Conservation (phyloP, 768 basidiomycete genomes). For the Suillus paluster region DNA sequence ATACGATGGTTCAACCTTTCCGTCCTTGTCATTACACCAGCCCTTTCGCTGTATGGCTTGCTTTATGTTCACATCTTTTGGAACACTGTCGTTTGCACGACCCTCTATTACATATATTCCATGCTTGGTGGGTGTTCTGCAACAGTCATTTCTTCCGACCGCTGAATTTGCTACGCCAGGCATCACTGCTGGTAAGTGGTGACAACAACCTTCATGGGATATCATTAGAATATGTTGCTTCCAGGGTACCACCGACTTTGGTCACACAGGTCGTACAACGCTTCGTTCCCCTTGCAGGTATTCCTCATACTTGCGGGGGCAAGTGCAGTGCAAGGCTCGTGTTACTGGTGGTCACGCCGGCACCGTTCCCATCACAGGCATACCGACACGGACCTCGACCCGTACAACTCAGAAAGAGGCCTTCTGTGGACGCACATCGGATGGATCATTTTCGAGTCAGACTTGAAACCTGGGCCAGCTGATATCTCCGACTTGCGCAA, state of each 20-base stretch:
- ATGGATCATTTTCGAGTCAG: conserved; percentile 84
- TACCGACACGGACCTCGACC: conserved; percentile 87
- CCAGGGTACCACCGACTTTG: conserved; percentile 83
- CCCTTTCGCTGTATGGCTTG: conserved; percentile 71
- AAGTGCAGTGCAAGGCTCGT: conserved; percentile 86
- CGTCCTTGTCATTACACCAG: conserved; percentile 72
- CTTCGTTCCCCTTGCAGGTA: conserved; percentile 67
- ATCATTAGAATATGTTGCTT: conserved; percentile 9
- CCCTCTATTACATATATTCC: conserved; percentile 85
- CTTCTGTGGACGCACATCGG: conserved; percentile 81
- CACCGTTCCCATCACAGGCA: conserved; percentile 86
- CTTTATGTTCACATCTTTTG: conserved; percentile 47
- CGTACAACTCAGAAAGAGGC: conserved; percentile 80
- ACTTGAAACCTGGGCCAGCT: conserved; percentile 68
- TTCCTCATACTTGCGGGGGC: conserved; percentile 75
- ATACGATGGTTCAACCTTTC: conserved; percentile 80
- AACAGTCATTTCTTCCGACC: conserved; percentile 15
- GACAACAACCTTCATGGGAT: neutral
- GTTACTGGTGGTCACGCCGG: conserved; percentile 85
- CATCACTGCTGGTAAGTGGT: conserved; percentile 50
- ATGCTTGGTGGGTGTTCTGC: conserved; percentile 65
- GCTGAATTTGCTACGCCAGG: conserved; percentile 34
- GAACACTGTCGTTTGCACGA: conserved; percentile 63
- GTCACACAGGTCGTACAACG: conserved; percentile 86
- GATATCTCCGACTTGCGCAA: conserved; percentile 75